Evolutionary conservation across 257 asterid genomes (phyloP), one percentile per base, ranked within the genome.

Genomic region (Nicotiana tabacum): DNA sequence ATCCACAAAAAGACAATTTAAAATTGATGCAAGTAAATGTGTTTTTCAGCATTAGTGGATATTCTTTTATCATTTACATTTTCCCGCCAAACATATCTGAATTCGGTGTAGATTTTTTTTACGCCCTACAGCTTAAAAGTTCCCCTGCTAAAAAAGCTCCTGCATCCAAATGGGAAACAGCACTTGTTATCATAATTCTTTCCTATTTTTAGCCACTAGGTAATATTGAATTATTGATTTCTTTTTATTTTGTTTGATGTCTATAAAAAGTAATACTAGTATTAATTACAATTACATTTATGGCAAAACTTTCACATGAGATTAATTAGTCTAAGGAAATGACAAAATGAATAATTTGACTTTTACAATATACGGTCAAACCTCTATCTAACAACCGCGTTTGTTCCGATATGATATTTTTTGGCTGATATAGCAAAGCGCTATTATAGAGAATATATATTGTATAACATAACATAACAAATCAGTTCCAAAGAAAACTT

Each of bases 151-250:
- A 21, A 46, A 74, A 74, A 21, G 79, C 79, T 74, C 79, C 13
- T 74, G 79, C 61, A 48, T 48, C 79, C 61, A 74, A 74, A 48
- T 74, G 79, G 79, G 79, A 74, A 48, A 48, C 79, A 74, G 0
- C 37, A 74, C 79, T 48, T 48, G n/a, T 46, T 24, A 12, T 46
- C 61, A 74, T 74, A 70, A 43, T 70, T 70, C 60, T 43, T 70
- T 58, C 12, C 35, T 43, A 17, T 43, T 43, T 74, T 48, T 24
- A 2, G 3, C 62, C 79, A 74, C 43, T 74, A 12, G 79, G 24
- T 72, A 72, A 46, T 46, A 24, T 72, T 21, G 5, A 46, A 21
- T 21, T 21, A 21, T 21, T 21, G 21, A 21, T 72, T 21, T 72
- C 2, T 43, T 68, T 62, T 39, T 68, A 6, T 46, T 72, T 72